Conservation (phyloP, 2,329 filamentous ascomycete genomes). For the Trichoderma atrobrunneum region DNA sequence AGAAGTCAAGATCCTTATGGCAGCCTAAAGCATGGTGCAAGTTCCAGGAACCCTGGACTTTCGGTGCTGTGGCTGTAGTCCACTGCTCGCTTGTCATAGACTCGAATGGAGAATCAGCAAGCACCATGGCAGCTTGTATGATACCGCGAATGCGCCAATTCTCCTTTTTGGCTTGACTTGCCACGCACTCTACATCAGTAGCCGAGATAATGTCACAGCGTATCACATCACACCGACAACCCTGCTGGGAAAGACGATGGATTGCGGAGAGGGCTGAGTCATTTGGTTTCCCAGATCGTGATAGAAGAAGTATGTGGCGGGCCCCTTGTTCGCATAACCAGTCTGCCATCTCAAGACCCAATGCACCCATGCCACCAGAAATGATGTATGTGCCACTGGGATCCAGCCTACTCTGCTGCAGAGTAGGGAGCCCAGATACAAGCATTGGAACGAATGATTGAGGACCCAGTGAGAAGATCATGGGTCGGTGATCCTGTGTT, state of each 20-base stretch:
- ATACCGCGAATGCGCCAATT: background rate
- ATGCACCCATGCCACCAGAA: background rate
- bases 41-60: background rate
- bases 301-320: background rate
- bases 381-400: background rate
- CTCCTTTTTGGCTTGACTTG: background rate
- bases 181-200: background rate
- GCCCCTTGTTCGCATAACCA: background rate
- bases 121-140: background rate
- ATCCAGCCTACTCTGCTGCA: background rate
- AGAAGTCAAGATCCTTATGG: background rate
- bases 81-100: background rate
- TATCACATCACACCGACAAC: background rate
- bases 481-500: background rate
- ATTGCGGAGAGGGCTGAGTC: background rate
- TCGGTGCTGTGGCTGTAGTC: background rate
- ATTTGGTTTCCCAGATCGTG: background rate
- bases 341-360: background rate
- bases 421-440: background rate
- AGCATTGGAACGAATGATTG: background rate
- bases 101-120: background rate
- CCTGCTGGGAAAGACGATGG: background rate
- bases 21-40: background rate
- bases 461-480: background rate
- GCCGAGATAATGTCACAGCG: background rate